Conservation (phyloP, 805 yeast species). For the Ogataea degrootiae region DNA sequence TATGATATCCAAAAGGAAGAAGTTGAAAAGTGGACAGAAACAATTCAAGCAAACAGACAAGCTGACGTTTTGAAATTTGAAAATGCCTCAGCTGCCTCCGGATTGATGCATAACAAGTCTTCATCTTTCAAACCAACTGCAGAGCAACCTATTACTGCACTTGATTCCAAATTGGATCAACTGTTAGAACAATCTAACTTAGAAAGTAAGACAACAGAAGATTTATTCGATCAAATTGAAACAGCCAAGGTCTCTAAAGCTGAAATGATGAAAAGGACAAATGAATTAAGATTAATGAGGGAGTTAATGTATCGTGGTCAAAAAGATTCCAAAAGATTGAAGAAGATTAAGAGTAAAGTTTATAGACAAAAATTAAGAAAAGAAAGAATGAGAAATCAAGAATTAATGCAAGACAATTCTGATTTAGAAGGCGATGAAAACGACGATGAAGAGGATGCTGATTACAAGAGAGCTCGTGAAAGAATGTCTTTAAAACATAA, state of each 20-base stretch:
- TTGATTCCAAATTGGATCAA: slow-evolving; percentile 61
- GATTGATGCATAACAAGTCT: slow-evolving; percentile 36
- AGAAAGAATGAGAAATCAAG: slow-evolving; percentile 67
- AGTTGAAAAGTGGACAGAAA: slow-evolving; percentile 83
- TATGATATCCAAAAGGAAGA: slow-evolving; percentile 85
- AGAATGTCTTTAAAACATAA: slow-evolving; percentile 91
- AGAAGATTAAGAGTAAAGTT: slow-evolving; percentile 90
- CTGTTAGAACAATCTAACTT: slow-evolving; percentile 63
- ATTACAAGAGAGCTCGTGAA: slow-evolving; percentile 77
- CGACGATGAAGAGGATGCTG: slow-evolving; percentile 56
- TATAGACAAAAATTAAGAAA: slow-evolving; percentile 83
- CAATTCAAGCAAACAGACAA: slow-evolving; percentile 69
- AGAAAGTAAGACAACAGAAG: slow-evolving; percentile 66
- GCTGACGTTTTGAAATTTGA: slow-evolving; percentile 77
- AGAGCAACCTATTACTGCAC: slow-evolving; percentile 46
- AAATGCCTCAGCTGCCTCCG: slow-evolving; percentile 44
- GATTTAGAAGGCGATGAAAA: slow-evolving; percentile 46
- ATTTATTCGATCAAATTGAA: slow-evolving; percentile 84
- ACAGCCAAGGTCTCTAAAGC: slow-evolving; percentile 76
- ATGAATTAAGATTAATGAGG: slow-evolving; percentile 85
- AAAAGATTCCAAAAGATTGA: slow-evolving; percentile 81
- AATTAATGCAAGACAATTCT: slow-evolving; percentile 55
- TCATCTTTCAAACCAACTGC: slow-evolving; percentile 50
- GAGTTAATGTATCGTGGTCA: slow-evolving; percentile 97
- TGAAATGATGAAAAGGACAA: slow-evolving; percentile 71